Evolutionary conservation across 2,329 filamentous ascomycete species (phyloP), one percentile per base, ranked within the genome.

Genomic region (Thermomyces lanuginosus): DNA sequence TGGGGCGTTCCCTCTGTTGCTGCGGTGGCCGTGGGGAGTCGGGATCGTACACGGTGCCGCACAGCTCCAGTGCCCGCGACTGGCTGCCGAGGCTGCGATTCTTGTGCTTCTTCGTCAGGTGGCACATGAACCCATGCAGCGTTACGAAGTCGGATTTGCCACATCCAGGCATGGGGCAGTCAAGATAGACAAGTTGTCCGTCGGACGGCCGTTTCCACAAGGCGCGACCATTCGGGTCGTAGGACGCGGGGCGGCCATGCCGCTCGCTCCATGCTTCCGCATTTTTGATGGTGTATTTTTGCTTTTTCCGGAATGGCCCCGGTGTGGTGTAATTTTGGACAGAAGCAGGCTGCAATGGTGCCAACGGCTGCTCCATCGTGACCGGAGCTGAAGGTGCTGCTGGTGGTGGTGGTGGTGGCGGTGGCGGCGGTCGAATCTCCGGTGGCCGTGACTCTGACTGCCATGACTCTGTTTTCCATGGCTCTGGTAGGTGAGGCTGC

Each of bases 281-380:
- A 19, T 55, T 54, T 30, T 54, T 54, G 34, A 55, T 54, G 4
- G 51, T 55, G 31, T 55, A 55, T 32, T 54, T 54, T 36, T 54
- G 51, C 33, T 54, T 53, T 19, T 48, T 48, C 8, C 51, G 40
- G 32, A 53, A 45, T 2, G 48, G 21, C 38, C 38, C 24, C 24
- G 6, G 26, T 26, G 16, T 18, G 17, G 24, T 8, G 17, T 12
- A 26, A 6, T 11, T 15, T 18, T 4, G 15, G 9, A 5, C 15
- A 8, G 13, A n/a, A 11, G 5, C 15, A 8, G 16, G 15, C 14
- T 17, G 12, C n/a, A n/a, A n/a, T n/a, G n/a, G n/a, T n/a, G n/a
- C n/a, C n/a, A n/a, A n/a, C 12, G 18, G 3, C 6, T 17, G 6
- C 11, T 17, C 10, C 19, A 12, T 10, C 12, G 14, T 5, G n/a